Evolutionary conservation across 2,329 filamentous ascomycete genomes (phyloP), one percentile per base, ranked within the genome.

Genomic region (Trichoderma koningii): DNA sequence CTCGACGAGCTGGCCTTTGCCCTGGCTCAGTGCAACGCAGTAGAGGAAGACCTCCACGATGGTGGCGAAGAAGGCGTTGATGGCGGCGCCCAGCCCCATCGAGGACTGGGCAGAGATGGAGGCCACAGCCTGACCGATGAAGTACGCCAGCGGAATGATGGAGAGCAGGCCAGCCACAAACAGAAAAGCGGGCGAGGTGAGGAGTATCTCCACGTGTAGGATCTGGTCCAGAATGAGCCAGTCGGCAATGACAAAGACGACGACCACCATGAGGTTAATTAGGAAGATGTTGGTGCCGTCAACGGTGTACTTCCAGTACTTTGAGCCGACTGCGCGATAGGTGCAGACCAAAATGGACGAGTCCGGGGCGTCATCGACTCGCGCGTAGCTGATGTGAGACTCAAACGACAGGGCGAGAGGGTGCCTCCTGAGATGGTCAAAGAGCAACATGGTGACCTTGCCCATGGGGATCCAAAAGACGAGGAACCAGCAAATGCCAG

Each of bases 391-490:
- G 64, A 87, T 87, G 74, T 97, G 93, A 10, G 91, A 91, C 77
- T 98, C 92, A 76, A 99, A 99, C 0, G 92, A 94, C 66, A 99
- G 80, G 1, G 96, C 94, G 47, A 99, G 82, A 19, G 95, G 95
- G 77, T 98, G 95, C 53, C 95, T 89, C 62, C 94, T 88, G 26
- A 99, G 85, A 76, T 99, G 96, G 76, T 94, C 89, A 74, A 97
- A 91, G 15, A 99, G 82, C 64, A 98, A 86, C 68, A 94, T 85
- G 3, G 93, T 96, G 47, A 97, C 91, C 75, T 96, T 96, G 71
- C 93, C 96, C 95, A 99, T 99, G 9, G 95, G 96, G 62, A 99
- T 99, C 82, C 89, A 93, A 80, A 99, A 99, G 65, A 99, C 95
- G 69, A 98, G 78, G 73, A 99, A 89, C 93, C 94, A 99, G 79